A percentile compares a stretch with the other conserved stretches of the same genome.
phyloP scores from a whole-genome alignment of 257 asterid genomes.

The Ballota nigra region DNA sequence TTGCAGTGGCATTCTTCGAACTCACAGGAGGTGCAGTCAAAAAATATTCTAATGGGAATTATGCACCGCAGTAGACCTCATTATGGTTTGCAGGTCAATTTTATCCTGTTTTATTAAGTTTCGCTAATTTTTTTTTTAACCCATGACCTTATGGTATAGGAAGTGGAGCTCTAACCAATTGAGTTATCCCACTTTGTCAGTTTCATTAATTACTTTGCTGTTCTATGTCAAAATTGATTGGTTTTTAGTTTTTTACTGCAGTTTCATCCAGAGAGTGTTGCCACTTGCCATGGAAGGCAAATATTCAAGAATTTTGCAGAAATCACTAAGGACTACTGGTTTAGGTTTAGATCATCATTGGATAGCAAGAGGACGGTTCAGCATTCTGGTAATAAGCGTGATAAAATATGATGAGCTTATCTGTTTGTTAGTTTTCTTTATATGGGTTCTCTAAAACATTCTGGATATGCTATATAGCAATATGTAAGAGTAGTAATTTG shows the following conservation, averaged over 20 bases:
- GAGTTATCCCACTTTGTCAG: too few relatives aligned
- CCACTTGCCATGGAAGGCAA: conserved; percentile 79
- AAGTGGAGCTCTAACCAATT: too few relatives aligned
- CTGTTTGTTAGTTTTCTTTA: conserved; percentile 3
- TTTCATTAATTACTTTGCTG: neutral
- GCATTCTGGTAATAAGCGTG: conserved; percentile 60
- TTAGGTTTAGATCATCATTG: conserved; percentile 52
- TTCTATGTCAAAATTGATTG: conserved; percentile 13
- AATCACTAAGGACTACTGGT: conserved; percentile 83
- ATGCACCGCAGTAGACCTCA: conserved; percentile 93
- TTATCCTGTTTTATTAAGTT: conserved; percentile 11
- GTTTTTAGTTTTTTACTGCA: conserved; percentile 30
- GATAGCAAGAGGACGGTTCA: conserved; percentile 39
- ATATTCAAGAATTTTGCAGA: conserved; percentile 81
- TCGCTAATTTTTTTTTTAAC: too few relatives aligned
- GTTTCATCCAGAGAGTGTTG: conserved; percentile 98
- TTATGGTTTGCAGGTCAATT: conserved; percentile 85
- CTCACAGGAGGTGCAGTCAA: conserved; percentile 34
- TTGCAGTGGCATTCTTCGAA: conserved; percentile 31
- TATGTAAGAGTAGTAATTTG: conserved; percentile 6
- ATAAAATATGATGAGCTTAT: conserved; percentile 9
- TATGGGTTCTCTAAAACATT: neutral
- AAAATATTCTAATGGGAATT: conserved; percentile 84
- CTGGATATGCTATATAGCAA: neutral
- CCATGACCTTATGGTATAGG: too few relatives aligned